Percentiles rank a stretch among this genome's conserved stretches.
These are phyloP conservation scores for Prunus dulcis DNA, from an alignment of 306 rosid genomes.

Conservation along the genomic window DNA sequence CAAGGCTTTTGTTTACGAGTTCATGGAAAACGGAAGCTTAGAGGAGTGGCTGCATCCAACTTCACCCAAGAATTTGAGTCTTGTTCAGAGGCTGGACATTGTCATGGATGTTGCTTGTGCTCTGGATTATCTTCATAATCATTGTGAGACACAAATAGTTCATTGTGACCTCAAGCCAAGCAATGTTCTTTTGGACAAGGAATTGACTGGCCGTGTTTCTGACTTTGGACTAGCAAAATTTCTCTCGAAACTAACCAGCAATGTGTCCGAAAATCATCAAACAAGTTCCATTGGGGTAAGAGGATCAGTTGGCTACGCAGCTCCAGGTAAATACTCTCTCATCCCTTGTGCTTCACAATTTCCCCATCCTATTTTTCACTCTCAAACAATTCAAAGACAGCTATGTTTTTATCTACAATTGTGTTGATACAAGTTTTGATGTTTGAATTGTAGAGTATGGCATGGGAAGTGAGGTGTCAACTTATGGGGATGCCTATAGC, in stretches of 20 bases:
- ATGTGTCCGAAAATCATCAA: background rate
- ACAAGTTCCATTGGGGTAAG: background rate
- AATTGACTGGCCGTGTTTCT: background rate
- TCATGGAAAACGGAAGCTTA: background rate
- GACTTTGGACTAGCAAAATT: background rate
- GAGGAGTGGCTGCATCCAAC: background rate
- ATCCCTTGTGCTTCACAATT: background rate
- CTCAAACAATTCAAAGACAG: background rate
- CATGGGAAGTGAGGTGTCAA: background rate
- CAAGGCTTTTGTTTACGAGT: background rate
- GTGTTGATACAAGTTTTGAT: background rate
- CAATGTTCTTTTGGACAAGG: background rate
- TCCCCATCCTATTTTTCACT: background rate
- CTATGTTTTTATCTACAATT: too few relatives aligned
- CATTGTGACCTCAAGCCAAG: background rate
- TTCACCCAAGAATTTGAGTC: background rate
- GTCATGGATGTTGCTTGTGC: background rate
- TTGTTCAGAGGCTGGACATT: background rate
- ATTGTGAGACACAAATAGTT: background rate
- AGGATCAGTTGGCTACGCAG: background rate
- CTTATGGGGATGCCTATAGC: background rate
- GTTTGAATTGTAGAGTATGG: background rate
- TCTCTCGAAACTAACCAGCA: background rate
- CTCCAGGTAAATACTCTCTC: background rate
- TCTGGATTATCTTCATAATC: background rate